phyloP scores from a whole-genome alignment of 257 asterid genomes.

The Datura wrightii region DNA sequence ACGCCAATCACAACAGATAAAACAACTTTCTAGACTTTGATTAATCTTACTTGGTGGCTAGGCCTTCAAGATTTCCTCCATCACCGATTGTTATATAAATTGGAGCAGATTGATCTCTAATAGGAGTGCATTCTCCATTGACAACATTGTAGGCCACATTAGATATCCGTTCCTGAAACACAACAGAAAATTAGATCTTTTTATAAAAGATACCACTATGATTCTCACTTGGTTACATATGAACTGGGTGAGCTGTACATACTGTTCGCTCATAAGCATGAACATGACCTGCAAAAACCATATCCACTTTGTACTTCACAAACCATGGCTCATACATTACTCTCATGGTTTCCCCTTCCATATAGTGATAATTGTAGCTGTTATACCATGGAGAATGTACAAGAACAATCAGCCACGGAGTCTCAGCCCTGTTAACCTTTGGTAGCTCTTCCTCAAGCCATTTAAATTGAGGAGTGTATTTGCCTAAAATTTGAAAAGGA shows the following conservation, averaged over 20 bases:
- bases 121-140: conserved; percentile 63
- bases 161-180: conserved; percentile 62
- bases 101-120: conserved; percentile 59
- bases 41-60: conserved; percentile 59
- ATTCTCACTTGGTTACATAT: neutral
- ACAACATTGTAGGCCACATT: conserved; percentile 65
- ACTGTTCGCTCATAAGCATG: conserved; percentile 95
- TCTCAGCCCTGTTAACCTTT: conserved; percentile 76
- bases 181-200: neutral
- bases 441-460: conserved; percentile 81
- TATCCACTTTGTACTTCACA: conserved; percentile 77
- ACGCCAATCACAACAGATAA: neutral
- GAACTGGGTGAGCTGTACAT: conserved; percentile 31
- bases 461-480: conserved; percentile 76
- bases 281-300: conserved; percentile 92
- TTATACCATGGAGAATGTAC: conserved; percentile 95
- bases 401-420: conserved; percentile 91
- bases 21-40: neutral
- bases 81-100: conserved; percentile 70
- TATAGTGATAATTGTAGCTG: conserved; percentile 77
- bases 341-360: conserved; percentile 99
- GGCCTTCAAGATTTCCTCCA: conserved; percentile 73
- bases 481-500: conserved; percentile 50
- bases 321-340: conserved; percentile 83
- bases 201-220: neutral